Percentiles rank a stretch among this genome's conserved stretches.
Evolutionary conservation across 805 yeast species (phyloP).

Genomic region (Scheffersomyces lignosus): DNA sequence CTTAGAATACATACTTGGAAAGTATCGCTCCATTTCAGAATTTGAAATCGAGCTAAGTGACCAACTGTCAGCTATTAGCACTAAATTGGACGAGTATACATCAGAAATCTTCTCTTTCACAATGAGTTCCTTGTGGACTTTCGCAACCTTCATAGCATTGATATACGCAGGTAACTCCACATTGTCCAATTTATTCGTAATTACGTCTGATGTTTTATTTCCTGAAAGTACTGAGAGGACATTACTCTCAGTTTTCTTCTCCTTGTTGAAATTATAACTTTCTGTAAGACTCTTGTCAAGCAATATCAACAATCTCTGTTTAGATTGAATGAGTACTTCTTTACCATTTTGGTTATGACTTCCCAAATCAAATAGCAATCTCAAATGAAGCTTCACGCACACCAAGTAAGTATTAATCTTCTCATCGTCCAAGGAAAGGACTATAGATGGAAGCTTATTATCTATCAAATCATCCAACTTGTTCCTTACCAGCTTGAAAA

Average conservation of each 20-base stretch:
- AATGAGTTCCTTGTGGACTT: conserved; percentile 3
- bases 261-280: conserved; percentile 6
- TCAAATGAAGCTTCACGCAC: conserved; percentile 32
- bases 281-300: conserved; percentile 18
- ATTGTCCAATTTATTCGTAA: conserved; percentile 28
- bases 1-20: conserved; percentile 16
- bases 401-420: conserved; percentile 24
- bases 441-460: conserved; percentile 22
- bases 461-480: conserved; percentile 29
- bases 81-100: conserved; percentile 13
- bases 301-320: conserved; percentile 8
- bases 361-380: conserved; percentile 17
- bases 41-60: conserved; percentile 1
- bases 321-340: conserved; percentile 1
- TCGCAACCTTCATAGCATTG: conserved; percentile 29
- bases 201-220: conserved; percentile 3
- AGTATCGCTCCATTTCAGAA: conserved; percentile 6
- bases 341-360: not conserved
- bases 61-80: conserved; percentile 11
- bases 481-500: conserved; percentile 11
- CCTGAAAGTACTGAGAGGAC: conserved; percentile 9
- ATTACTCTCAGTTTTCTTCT: conserved; percentile 7
- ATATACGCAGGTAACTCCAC: conserved; percentile 39
- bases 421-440: conserved; percentile 34
- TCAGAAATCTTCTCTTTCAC: conserved; percentile 4